Percentiles rank a stretch among this genome's conserved stretches.
These are phyloP conservation scores for Saccharomycopsis malanga DNA, from an alignment of 805 yeast species.

Conservation along the genomic window DNA sequence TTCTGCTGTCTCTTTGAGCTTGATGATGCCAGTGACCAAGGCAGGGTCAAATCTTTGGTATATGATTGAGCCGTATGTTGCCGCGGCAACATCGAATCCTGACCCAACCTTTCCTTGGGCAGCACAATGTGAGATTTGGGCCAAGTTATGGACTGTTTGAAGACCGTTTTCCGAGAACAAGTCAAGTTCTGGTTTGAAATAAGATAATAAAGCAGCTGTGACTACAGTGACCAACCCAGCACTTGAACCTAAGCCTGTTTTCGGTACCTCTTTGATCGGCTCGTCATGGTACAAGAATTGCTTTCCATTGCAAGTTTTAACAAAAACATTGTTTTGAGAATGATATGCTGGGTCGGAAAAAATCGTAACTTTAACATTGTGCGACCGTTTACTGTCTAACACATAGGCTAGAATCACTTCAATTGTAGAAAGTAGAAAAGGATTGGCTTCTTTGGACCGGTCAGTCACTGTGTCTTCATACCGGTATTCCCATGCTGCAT, in stretches of 20 bases:
- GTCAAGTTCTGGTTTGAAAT: slow-evolving; percentile 34
- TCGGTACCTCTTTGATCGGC: slow-evolving; percentile 67
- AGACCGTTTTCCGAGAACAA: slow-evolving; percentile 25
- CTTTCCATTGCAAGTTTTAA: slow-evolving; percentile 34
- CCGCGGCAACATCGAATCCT: slow-evolving; percentile 96
- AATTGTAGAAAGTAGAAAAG: slow-evolving; percentile 59
- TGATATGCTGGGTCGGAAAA: slow-evolving; percentile 88
- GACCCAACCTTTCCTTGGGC: slow-evolving; percentile 96
- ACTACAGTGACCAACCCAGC: slow-evolving; percentile 87
- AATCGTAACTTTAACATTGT: slow-evolving; percentile 49
- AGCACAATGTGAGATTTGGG: slow-evolving; percentile 85
- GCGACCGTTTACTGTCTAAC: slow-evolving; percentile 28
- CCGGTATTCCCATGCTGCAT: slow-evolving; percentile 62
- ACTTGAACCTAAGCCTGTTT: slow-evolving; percentile 94
- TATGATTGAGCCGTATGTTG: slow-evolving; percentile 81
- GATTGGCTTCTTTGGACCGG: slow-evolving; percentile 20
- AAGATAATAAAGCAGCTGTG: slow-evolving; percentile 57
- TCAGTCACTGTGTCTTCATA: slow-evolving; percentile 8
- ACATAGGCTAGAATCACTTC: slow-evolving; percentile 49
- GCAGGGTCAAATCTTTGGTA: slow-evolving; percentile 70
- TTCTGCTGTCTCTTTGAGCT: slow-evolving; percentile 27
- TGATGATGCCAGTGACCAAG: slow-evolving; percentile 33
- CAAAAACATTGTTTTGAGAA: slow-evolving; percentile 50
- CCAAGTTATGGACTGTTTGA: slow-evolving; percentile 61
- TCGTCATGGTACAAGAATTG: slow-evolving; percentile 52